Evolutionary conservation across 2,329 filamentous ascomycete genomes (phyloP), one percentile per base, ranked within the genome.

Genomic region (Penicillium polonicum): DNA sequence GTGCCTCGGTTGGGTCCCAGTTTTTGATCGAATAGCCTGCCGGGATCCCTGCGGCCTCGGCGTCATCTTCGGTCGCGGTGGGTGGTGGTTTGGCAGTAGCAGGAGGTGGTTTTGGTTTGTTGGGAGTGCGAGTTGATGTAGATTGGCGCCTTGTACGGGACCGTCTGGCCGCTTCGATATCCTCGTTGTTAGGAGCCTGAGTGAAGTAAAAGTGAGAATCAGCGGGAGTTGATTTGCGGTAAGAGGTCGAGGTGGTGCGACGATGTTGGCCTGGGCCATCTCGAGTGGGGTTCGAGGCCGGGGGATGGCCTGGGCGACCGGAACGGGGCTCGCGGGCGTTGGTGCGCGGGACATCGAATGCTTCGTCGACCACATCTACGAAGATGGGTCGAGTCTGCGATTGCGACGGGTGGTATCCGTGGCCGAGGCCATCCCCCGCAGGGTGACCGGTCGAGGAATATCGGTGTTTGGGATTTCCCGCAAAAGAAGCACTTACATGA

Each of bases 11-110:
- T 0, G 93, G 93, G 73, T 99, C 94, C 94, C 94, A 97, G 80
- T 97, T 96, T 83, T 97, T 97, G 72, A 93, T 86, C 27, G 91
- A 96, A 80, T 95, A 99, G 61, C 94, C 93, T 1, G 86, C 76
- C 2, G 94, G 92, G 57, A 99, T 97, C 59, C 85, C 84, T 70
- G 80, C 83, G 31, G 80, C 78, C 60, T 78, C 78, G 58, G 85
- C 85, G 65, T 88, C 85, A 55, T 90, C 88, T 72, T 84, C 85
- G 44, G 85, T 88, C 57, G 86, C 86, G 67, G 79, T 76, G 48
- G 76, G 76, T 45, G 78, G 70, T 7, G 76, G 67, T 54, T 77
- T 74, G 6, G 72, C 66, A 27, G 70, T 59, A 15, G 71, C 61
- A 13, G 70, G 54, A 13, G 73, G 69, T 64, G 72, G 69, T 65